A percentile compares a stretch with the other conserved stretches of the same genome.
Evolutionary conservation across 805 yeast species (phyloP).

Genomic region (Zygotorulaspora sp.): DNA sequence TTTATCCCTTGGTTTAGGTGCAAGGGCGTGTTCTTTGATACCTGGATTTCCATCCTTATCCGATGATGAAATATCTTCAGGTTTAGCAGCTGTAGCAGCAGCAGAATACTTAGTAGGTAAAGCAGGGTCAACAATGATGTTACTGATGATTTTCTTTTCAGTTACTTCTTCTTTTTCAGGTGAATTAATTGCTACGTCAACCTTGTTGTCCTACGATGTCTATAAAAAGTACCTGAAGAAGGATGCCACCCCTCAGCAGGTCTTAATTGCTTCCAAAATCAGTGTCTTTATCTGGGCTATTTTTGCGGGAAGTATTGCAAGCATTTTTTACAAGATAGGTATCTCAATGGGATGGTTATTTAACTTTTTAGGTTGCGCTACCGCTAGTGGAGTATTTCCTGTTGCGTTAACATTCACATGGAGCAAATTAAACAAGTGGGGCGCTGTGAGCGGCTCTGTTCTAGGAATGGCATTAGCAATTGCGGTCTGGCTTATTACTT

Average conservation of each 20-base stretch:
- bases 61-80: conserved; percentile 34
- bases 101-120: conserved; percentile 41
- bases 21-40: conserved; percentile 35
- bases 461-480: conserved; percentile 38
- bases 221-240: conserved; percentile 43
- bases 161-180: conserved; percentile 42
- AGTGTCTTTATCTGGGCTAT: conserved; percentile 40
- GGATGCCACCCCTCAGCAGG: conserved; percentile 40
- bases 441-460: conserved; percentile 39
- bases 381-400: conserved; percentile 41
- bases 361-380: conserved; percentile 41
- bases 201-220: conserved; percentile 44
- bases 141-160: conserved; percentile 41
- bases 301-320: conserved; percentile 39
- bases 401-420: conserved; percentile 40
- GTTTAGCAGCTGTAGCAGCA: conserved; percentile 42
- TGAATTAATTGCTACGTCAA: conserved; percentile 40
- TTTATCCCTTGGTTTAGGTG: conserved; percentile 37
- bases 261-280: conserved; percentile 41
- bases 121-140: conserved; percentile 40
- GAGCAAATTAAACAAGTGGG: conserved; percentile 36
- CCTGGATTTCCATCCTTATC: conserved; percentile 39
- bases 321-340: conserved; percentile 36
- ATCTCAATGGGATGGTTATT: conserved; percentile 39
- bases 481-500: conserved; percentile 39